Percentiles rank a stretch among this genome's conserved stretches.
phyloP scores from a whole-genome alignment of 768 basidiomycete genomes.

The Gloeophyllum trabeum region DNA sequence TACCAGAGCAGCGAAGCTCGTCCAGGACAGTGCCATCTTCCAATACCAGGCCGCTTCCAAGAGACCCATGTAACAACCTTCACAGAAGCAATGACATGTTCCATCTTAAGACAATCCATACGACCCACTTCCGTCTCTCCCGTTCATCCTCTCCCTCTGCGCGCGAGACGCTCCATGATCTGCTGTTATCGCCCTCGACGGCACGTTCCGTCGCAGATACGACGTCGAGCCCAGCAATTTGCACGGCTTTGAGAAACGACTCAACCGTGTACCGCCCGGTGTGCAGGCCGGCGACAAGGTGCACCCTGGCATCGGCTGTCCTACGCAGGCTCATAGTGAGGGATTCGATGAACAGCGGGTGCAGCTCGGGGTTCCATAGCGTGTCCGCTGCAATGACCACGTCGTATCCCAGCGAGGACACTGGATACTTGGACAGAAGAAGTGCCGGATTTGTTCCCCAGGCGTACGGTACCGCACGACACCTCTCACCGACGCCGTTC shows the following conservation, averaged over 20 bases:
- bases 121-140: constrained; percentile 62
- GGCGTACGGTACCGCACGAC: constrained; percentile 43
- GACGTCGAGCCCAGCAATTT: constrained; percentile 30
- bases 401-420: constrained; percentile 34
- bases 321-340: constrained; percentile 36
- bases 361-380: constrained; percentile 61
- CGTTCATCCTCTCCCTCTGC: constrained; percentile 49
- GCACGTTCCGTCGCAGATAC: constrained; percentile 38
- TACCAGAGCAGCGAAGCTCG: too few relatives aligned
- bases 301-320: constrained; percentile 32
- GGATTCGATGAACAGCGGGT: constrained; percentile 40
- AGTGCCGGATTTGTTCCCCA: constrained; percentile 48
- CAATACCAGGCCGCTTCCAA: too few relatives aligned
- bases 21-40: too few relatives aligned
- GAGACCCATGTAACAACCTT: too few relatives aligned
- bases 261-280: constrained; percentile 67
- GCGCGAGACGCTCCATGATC: constrained; percentile 40
- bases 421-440: constrained; percentile 14
- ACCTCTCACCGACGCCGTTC: constrained; percentile 37
- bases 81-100: too few relatives aligned
- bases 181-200: constrained; percentile 23
- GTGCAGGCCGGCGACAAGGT: constrained; percentile 67
- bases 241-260: constrained; percentile 36
- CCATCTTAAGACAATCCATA: constrained; percentile 56
- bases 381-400: constrained; percentile 66